Percentiles rank a stretch among this genome's conserved stretches.
Conservation (phyloP, 768 basidiomycete genomes). For the Tylopilus felleus region DNA sequence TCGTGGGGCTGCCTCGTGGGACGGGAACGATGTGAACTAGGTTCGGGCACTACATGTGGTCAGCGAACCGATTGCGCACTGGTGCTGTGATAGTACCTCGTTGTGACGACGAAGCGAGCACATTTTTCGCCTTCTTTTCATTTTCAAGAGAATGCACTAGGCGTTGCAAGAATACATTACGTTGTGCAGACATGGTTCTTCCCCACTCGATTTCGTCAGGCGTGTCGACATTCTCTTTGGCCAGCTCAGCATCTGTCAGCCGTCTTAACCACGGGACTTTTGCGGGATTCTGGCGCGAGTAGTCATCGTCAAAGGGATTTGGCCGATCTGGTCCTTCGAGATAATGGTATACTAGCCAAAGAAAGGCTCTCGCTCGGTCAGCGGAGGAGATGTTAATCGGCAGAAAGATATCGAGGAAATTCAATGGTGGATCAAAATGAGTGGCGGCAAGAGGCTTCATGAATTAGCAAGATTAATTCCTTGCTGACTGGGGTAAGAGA, state of each 20-base stretch:
- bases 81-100: conserved; percentile 15
- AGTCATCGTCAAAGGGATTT: conserved; percentile 78
- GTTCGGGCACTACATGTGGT: conserved; percentile 22
- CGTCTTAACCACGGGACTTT: conserved; percentile 62
- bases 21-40: conserved; percentile 26
- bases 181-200: conserved; percentile 62
- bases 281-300: conserved; percentile 51
- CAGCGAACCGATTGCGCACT: conserved; percentile 4
- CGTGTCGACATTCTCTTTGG: conserved; percentile 74
- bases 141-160: conserved; percentile 55
- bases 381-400: conserved; percentile 68
- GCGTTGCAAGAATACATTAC: conserved; percentile 68
- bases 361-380: conserved; percentile 73
- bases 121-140: conserved; percentile 47
- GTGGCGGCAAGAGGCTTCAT: conserved; percentile 53
- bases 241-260: conserved; percentile 52
- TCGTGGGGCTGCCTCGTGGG: conserved; percentile 22
- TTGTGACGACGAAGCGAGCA: conserved; percentile 30
- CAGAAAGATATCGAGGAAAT: conserved; percentile 83
- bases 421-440: conserved; percentile 72
- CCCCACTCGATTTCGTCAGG: conserved; percentile 78
- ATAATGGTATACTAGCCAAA: conserved; percentile 83
- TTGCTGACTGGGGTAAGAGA: conserved; percentile 12
- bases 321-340: conserved; percentile 58
- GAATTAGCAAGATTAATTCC: conserved; percentile 8